Percentiles rank a stretch among this genome's conserved stretches.
These are phyloP conservation scores for Avena sativa DNA, from an alignment of 176 grass and related monocot species.

Conservation along the genomic window DNA sequence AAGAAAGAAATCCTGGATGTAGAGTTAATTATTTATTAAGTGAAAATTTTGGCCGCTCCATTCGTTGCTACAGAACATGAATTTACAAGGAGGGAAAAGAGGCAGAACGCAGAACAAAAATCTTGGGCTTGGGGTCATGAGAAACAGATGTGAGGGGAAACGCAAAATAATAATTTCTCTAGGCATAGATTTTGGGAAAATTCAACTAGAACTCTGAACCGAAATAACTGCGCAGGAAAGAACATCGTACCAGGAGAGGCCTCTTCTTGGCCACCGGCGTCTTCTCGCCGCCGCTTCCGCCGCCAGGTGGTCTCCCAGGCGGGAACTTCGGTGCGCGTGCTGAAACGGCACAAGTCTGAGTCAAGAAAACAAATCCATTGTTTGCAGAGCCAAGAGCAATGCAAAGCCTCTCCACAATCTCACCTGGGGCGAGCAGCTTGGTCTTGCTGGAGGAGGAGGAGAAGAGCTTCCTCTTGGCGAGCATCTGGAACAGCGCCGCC, in stretches of 20 bases:
- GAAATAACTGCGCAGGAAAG: neutral
- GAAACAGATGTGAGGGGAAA: neutral
- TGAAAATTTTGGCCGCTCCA: neutral
- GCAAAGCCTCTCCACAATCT: slow-evolving; percentile 15
- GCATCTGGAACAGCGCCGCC: slow-evolving; percentile 60
- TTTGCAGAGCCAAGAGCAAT: slow-evolving; percentile 8
- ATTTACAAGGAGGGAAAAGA: neutral
- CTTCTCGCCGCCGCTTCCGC: slow-evolving; percentile 14
- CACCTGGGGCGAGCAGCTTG: slow-evolving; percentile 62
- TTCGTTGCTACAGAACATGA: neutral
- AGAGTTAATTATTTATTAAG: neutral
- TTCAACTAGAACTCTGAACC: neutral
- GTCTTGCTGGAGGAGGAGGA: slow-evolving; percentile 57
- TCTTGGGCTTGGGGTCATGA: neutral
- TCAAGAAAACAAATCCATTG: neutral
- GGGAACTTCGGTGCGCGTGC: slow-evolving; percentile 43
- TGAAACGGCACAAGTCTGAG: slow-evolving; percentile 4
- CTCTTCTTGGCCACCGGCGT: slow-evolving; percentile 34
- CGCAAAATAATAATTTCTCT: neutral
- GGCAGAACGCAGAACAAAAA: neutral
- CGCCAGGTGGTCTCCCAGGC: slow-evolving; percentile 14
- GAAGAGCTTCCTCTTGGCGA: slow-evolving; percentile 64
- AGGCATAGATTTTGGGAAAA: neutral
- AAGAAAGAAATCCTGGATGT: neutral
- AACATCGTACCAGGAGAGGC: slow-evolving; percentile 35